Evolutionary conservation across 2,329 filamentous ascomycete species (phyloP).

Genomic region (Hymenoscyphus repandus): DNA sequence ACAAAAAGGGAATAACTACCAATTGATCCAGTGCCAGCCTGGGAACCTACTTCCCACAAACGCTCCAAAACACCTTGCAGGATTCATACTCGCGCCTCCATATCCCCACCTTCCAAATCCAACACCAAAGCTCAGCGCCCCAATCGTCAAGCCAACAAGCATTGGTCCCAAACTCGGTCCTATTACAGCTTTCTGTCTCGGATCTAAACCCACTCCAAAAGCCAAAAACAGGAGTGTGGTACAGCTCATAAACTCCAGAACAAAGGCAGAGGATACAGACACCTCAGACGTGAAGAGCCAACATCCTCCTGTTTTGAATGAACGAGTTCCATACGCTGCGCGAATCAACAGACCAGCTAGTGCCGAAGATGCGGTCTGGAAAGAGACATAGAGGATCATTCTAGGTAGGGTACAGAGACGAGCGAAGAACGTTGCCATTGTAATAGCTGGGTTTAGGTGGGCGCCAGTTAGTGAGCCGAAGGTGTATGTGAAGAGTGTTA

Average conservation of each 20-base stretch:
- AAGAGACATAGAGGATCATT: slow-evolving; percentile 41
- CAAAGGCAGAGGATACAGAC: slow-evolving; percentile 31
- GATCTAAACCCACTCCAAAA: slow-evolving; percentile 49
- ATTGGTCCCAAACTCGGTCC: slow-evolving; percentile 44
- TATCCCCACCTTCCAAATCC: slow-evolving; percentile 33
- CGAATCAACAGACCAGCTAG: slow-evolving; percentile 37
- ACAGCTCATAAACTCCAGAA: slow-evolving; percentile 42
- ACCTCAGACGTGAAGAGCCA: slow-evolving; percentile 25
- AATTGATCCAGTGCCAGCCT: slow-evolving; percentile 16
- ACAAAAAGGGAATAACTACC: slow-evolving; percentile 1
- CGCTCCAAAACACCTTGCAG: slow-evolving; percentile 36
- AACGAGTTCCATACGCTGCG: slow-evolving; percentile 26
- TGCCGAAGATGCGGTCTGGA: slow-evolving; percentile 40
- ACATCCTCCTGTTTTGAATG: slow-evolving; percentile 30
- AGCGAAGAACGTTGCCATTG: slow-evolving; percentile 47
- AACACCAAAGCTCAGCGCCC: slow-evolving; percentile 34
- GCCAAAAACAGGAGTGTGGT: slow-evolving; percentile 43
- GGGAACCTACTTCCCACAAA: slow-evolving; percentile 32
- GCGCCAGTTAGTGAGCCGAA: slow-evolving; percentile 45
- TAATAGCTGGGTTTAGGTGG: slow-evolving; percentile 50
- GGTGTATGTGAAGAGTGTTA: slow-evolving; percentile 44
- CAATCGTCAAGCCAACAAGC: slow-evolving; percentile 40
- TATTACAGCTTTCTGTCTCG: slow-evolving; percentile 43
- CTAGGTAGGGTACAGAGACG: slow-evolving; percentile 44
- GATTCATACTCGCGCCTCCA: slow-evolving; percentile 36